Base-by-base conservation (phyloP, 2,329 filamentous ascomycete genomes). In the Phyllosticta citrichinensis region DNA sequence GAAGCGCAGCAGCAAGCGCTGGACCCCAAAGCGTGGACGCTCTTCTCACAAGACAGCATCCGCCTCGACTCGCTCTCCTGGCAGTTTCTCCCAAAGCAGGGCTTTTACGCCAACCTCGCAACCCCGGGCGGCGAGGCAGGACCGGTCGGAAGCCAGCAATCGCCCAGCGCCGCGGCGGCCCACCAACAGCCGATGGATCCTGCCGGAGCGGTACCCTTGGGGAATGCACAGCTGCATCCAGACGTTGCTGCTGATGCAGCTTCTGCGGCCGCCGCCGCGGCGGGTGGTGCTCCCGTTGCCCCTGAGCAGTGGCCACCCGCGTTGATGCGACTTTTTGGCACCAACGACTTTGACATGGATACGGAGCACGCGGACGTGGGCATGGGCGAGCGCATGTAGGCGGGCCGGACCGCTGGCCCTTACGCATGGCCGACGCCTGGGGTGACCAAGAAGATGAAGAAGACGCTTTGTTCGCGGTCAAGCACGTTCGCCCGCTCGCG, bases 31-130 rank as follows among this genome's bases (percentile, higher is more conserved):
- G 55, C 64, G 3, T 65, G 64, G 64, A 58, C 62, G 9, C 56
- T 65, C 2, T 65, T 65, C 20, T 62, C 63, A 30, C 64, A 64
- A 40, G 61, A 62, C 17, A 65, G 57, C 53, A 63, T 65, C 30
- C 57, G 55, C 24, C 19, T 64, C 4, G 58, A 58, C 51, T 64
- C 64, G 1, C 58, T 54, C 3, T 60, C 58, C 5, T 60, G 58
- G 58, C 58, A 60, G 8, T 60, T 60, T 20, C 25, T 30, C 22
- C 53, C 58, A n/a, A 60, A 60, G 40, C 58, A 60, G 40, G 51
- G 33, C 19, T 47, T 47, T 47, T 56, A 60, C 25, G 55, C 52
- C 53, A 35, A 35, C 25, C 40, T 47, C 40, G 17, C 40, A n/a
- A 17, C 40, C 5, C 17, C 17, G 14, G 17, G 40, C 40, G 40